Conservation (phyloP, 345 rosid genomes). For the Populus simonii region DNA sequence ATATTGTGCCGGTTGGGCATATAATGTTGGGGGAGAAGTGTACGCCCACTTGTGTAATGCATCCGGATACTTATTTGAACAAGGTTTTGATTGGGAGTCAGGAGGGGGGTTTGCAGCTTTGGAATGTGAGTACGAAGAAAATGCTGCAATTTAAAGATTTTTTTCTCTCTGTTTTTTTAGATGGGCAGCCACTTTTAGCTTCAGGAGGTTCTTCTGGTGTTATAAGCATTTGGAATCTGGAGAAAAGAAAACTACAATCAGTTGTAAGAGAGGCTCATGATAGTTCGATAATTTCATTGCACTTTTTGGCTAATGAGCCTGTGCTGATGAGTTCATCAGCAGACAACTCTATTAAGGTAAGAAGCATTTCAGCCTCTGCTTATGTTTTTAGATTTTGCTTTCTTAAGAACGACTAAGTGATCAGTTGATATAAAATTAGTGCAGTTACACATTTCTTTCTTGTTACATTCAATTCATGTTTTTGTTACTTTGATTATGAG, state of each 20-base stretch:
- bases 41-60: conserved; percentile 75
- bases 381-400: background rate
- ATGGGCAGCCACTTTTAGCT: conserved; percentile 93
- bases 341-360: conserved; percentile 95
- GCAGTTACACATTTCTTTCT: background rate
- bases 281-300: conserved; percentile 67
- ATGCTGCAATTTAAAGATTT: conserved; percentile 39
- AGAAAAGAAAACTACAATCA: conserved; percentile 82
- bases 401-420: background rate
- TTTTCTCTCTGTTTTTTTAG: conserved; percentile 30
- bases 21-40: conserved; percentile 51
- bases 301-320: conserved; percentile 92
- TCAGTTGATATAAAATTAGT: background rate
- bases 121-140: conserved; percentile 91
- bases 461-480: background rate
- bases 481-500: background rate
- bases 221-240: conserved; percentile 96
- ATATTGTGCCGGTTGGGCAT: conserved; percentile 62
- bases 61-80: conserved; percentile 91
- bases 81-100: conserved; percentile 83
- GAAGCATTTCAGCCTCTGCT: conserved; percentile 1
- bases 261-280: conserved; percentile 94
- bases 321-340: conserved; percentile 89
- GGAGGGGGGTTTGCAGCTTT: conserved; percentile 85
- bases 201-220: conserved; percentile 96